Conservation (phyloP, 2,329 filamentous ascomycete genomes). For the Beauveria australis region DNA sequence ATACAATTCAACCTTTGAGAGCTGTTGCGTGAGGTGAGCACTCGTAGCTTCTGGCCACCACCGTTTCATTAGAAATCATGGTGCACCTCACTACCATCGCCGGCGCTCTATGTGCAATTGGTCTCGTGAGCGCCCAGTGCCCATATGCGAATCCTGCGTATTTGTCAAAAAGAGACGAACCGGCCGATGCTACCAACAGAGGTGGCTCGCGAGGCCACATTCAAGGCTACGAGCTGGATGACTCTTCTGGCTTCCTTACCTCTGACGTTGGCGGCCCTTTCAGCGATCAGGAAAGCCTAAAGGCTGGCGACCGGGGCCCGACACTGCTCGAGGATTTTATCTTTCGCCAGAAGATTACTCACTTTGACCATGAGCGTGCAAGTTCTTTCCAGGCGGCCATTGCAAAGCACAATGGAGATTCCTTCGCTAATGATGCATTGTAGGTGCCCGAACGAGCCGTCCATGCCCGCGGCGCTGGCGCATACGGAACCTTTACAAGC, state of each 20-base stretch:
- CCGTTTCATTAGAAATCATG: conserved; percentile 16
- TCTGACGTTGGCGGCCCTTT: conserved; percentile 62
- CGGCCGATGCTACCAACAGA: conserved; percentile 2
- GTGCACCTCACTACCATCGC: conserved; percentile 17
- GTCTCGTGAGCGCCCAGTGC: conserved; percentile 23
- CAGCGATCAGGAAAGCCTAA: conserved; percentile 57
- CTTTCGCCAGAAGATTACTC: conserved; percentile 63
- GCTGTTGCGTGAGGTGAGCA: not conserved
- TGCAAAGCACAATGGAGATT: not conserved
- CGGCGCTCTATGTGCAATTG: conserved; percentile 19
- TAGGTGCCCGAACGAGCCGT: conserved; percentile 55
- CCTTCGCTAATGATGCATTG: not conserved
- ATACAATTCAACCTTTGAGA: not conserved
- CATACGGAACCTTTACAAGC: conserved; percentile 62
- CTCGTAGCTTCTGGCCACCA: not conserved
- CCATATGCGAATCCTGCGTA: conserved; percentile 24
- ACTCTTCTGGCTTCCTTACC: conserved; percentile 49
- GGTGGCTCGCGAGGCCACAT: conserved; percentile 24
- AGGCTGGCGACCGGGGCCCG: conserved; percentile 57
- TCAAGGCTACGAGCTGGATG: conserved; percentile 37
- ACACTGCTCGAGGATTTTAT: conserved; percentile 66
- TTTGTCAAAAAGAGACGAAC: conserved; percentile 18
- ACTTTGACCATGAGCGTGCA: conserved; percentile 64
- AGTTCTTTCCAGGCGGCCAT: conserved; percentile 13
- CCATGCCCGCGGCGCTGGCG: conserved; percentile 61